Conservation (phyloP, 1,139 yeast species). For the Debaryomyces subglobosus region DNA sequence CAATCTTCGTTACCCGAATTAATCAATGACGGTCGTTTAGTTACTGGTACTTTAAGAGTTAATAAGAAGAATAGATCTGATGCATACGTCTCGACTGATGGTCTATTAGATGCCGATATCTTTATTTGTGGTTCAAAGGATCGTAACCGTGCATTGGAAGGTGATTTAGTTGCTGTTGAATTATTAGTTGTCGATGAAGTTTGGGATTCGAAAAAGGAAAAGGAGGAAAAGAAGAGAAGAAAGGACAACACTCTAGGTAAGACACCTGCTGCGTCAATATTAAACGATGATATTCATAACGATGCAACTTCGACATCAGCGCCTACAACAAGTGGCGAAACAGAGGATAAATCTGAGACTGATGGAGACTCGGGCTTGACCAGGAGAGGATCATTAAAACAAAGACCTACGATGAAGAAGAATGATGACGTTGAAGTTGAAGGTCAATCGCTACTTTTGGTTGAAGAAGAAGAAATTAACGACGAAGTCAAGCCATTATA, state of each 20-base stretch:
- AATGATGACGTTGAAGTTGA: conserved; percentile 98
- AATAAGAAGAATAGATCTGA: conserved; percentile 95
- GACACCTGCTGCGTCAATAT: conserved; percentile 37
- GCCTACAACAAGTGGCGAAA: conserved; percentile 21
- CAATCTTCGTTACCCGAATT: conserved; percentile 90
- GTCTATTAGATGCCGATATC: conserved; percentile 91
- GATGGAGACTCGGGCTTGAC: conserved; percentile 48
- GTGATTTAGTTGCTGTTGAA: conserved; percentile 95
- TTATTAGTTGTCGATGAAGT: conserved; percentile 94
- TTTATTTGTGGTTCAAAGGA: conserved; percentile 99
- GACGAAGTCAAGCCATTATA: conserved; percentile 92
- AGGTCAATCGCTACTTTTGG: conserved; percentile 88
- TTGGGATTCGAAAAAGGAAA: conserved; percentile 95
- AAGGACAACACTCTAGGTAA: conserved; percentile 60
- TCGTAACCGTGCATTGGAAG: conserved; percentile 95
- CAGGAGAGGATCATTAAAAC: conserved; percentile 89
- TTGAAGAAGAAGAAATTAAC: conserved; percentile 93
- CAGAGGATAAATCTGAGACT: conserved; percentile 20
- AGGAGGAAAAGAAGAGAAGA: conserved; percentile 95
- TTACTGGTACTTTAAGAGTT: conserved; percentile 89
- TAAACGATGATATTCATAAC: conserved; percentile 67
- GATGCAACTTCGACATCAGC: conserved; percentile 62
- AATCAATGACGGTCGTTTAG: conserved; percentile 86
- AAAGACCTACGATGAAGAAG: conserved; percentile 97
- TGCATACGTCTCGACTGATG: conserved; percentile 96